These are phyloP conservation scores for Boletellus emodensis DNA, from an alignment of 768 basidiomycete species.

Conservation along the genomic window DNA sequence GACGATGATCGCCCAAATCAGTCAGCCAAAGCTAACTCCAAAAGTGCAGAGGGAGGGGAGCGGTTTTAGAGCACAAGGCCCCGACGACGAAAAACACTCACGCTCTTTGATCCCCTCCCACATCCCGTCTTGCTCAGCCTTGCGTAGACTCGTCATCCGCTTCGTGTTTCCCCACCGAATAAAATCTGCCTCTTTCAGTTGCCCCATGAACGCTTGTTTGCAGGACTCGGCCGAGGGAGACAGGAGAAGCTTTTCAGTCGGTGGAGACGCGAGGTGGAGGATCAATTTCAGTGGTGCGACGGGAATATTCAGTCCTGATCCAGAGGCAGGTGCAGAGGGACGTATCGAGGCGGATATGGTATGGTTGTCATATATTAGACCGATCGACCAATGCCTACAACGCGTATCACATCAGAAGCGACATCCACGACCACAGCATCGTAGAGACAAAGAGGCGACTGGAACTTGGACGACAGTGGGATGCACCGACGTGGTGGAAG, in stretches of 20 bases:
- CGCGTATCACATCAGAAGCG: conserved; percentile 8
- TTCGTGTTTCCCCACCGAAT: conserved; percentile 96
- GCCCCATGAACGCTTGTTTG: conserved; percentile 93
- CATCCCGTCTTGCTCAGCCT: conserved; percentile 90
- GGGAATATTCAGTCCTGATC: conserved; percentile 38
- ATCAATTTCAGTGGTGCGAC: conserved; percentile 66
- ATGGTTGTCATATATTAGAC: conserved; percentile 88
- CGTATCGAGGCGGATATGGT: conserved; percentile 59
- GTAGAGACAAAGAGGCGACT: not conserved
- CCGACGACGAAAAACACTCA: conserved; percentile 41
- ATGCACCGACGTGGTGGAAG: not conserved
- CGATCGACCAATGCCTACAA: conserved; percentile 95
- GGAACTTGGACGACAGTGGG: not conserved
- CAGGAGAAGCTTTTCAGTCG: conserved; percentile 79
- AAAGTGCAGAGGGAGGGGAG: not conserved
- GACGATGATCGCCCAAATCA: conserved; percentile 14
- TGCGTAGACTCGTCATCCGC: conserved; percentile 84
- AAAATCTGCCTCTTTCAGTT: conserved; percentile 95
- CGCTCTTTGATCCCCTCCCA: conserved; percentile 97
- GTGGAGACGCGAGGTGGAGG: conserved; percentile 85
- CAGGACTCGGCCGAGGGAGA: conserved; percentile 80
- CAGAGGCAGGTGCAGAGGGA: conserved; percentile 32
- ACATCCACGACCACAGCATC: not conserved
- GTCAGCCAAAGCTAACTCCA: conserved; percentile 21
- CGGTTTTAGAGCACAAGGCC: conserved; percentile 19